Conservation (phyloP, 768 basidiomycete species). For the Amanita pallidorosea region DNA sequence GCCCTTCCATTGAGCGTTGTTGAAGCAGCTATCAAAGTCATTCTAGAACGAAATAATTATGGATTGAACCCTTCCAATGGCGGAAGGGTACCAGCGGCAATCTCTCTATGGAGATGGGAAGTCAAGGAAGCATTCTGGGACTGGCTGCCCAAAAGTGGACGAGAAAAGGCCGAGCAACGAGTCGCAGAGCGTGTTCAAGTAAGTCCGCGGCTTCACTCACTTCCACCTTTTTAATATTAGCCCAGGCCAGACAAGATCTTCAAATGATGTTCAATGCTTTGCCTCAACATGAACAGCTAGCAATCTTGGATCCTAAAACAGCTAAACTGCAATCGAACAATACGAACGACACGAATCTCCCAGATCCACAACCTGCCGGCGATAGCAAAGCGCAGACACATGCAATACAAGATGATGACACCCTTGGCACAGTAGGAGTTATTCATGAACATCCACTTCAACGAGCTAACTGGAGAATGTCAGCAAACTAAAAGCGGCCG, state of each 20-base stretch:
- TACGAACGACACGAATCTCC: slow-evolving; percentile 14
- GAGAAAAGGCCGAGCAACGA: slow-evolving; percentile 52
- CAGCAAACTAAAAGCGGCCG: slow-evolving; percentile 19
- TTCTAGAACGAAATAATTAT: slow-evolving; percentile 70
- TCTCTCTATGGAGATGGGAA: slow-evolving; percentile 85
- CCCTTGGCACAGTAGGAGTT: not conserved
- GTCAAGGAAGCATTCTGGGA: slow-evolving; percentile 45
- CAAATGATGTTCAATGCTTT: slow-evolving; percentile 44
- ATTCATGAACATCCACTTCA: not conserved
- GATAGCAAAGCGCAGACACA: not conserved
- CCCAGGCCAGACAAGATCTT: slow-evolving; percentile 51
- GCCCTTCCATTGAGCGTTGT: slow-evolving; percentile 42
- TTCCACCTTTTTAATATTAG: not conserved
- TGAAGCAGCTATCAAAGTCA: slow-evolving; percentile 51
- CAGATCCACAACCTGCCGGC: not conserved
- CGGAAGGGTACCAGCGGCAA: slow-evolving; percentile 45
- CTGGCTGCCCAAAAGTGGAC: slow-evolving; percentile 58
- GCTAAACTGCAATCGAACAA: slow-evolving; percentile 23
- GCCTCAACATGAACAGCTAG: slow-evolving; percentile 42
- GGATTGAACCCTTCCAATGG: slow-evolving; percentile 50
- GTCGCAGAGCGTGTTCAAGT: slow-evolving; percentile 59
- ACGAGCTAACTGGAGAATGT: not conserved
- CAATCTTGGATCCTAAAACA: slow-evolving; percentile 44
- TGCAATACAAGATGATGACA: not conserved
- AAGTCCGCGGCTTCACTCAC: slow-evolving; percentile 9